A percentile compares a stretch with the other conserved stretches of the same genome.
These are phyloP conservation scores for Trichoderma cornu-damae DNA, from an alignment of 2,329 filamentous ascomycete genomes.

Conservation along the genomic window DNA sequence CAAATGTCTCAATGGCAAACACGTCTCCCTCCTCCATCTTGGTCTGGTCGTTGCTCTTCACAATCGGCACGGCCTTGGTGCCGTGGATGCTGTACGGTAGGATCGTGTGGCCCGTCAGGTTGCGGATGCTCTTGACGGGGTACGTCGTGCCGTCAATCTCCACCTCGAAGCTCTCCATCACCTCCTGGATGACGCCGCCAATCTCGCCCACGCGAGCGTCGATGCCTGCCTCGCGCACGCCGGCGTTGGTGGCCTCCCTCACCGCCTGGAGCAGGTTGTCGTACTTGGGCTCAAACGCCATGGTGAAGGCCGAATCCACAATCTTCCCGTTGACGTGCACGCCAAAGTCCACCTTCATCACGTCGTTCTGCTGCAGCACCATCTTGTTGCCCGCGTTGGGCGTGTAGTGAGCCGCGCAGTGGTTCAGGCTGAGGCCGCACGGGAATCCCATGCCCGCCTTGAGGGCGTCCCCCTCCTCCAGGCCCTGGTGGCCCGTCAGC, in stretches of 20 bases:
- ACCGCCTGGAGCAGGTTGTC: slow-evolving; percentile 70
- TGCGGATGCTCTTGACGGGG: slow-evolving; percentile 79
- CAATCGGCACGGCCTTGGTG: slow-evolving; percentile 88
- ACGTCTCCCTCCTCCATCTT: slow-evolving; percentile 98
- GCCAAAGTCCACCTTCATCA: slow-evolving; percentile 79
- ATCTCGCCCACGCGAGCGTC: slow-evolving; percentile 86
- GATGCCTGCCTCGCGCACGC: slow-evolving; percentile 79
- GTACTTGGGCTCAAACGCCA: slow-evolving; percentile 69
- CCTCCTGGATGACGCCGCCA: slow-evolving; percentile 77
- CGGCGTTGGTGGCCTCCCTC: slow-evolving; percentile 75
- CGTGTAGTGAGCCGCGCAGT: slow-evolving; percentile 81
- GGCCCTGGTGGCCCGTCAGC: slow-evolving; percentile 68
- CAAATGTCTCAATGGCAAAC: slow-evolving; percentile 95
- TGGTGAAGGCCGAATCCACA: slow-evolving; percentile 75
- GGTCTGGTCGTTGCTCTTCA: slow-evolving; percentile 79
- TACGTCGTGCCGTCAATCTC: slow-evolving; percentile 74
- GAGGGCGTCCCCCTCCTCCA: slow-evolving; percentile 72
- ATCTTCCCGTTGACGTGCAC: slow-evolving; percentile 77
- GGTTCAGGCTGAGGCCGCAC: slow-evolving; percentile 75
- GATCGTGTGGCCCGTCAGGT: slow-evolving; percentile 87
- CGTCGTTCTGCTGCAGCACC: slow-evolving; percentile 64
- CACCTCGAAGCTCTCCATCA: slow-evolving; percentile 90
- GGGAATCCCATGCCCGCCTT: slow-evolving; percentile 83
- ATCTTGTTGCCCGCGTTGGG: slow-evolving; percentile 83
- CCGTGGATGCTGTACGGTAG: slow-evolving; percentile 86